Evolutionary conservation across 257 asterid genomes (phyloP).

Genomic region (Penstemon barbatus): DNA sequence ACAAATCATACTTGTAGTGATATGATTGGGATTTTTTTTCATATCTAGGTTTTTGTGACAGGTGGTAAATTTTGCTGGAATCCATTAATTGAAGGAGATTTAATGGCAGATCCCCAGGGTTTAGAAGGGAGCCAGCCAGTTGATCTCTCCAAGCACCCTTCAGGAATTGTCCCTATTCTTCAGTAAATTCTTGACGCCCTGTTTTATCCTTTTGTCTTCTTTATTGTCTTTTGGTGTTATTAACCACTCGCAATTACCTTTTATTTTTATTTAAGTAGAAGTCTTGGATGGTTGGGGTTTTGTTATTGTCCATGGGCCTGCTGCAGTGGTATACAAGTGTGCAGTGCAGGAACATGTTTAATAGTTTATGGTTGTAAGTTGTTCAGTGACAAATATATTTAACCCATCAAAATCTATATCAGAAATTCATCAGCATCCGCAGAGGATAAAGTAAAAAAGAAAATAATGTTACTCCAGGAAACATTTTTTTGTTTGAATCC

Average conservation of each 20-base stretch:
- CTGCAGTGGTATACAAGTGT: no score
- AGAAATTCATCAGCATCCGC: no score
- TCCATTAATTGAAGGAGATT: slow-evolving; percentile 13
- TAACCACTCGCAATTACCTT: background rate
- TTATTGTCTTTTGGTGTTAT: background rate
- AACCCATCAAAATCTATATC: no score
- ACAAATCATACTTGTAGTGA: background rate
- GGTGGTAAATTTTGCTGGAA: slow-evolving; percentile 26
- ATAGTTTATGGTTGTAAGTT: no score
- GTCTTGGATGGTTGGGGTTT: no score
- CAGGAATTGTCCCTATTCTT: slow-evolving; percentile 87
- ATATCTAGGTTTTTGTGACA: slow-evolving; percentile 6
- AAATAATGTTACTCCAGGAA: no score
- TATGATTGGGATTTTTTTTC: background rate
- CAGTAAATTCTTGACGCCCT: slow-evolving; percentile 46
- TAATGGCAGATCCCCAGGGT: slow-evolving; percentile 75
- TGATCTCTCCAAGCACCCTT: slow-evolving; percentile 75
- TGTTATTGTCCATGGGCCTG: no score
- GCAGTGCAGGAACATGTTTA: no score
- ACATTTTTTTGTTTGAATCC: no score
- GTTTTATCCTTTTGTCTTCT: background rate
- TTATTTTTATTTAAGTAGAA: no score
- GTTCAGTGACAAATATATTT: no score
- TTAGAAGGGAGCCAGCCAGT: slow-evolving; percentile 78
- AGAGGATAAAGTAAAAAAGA: no score